These are phyloP conservation scores for Darksidea phi DNA, from an alignment of 495 filamentous ascomycete genomes.

Conservation along the genomic window DNA sequence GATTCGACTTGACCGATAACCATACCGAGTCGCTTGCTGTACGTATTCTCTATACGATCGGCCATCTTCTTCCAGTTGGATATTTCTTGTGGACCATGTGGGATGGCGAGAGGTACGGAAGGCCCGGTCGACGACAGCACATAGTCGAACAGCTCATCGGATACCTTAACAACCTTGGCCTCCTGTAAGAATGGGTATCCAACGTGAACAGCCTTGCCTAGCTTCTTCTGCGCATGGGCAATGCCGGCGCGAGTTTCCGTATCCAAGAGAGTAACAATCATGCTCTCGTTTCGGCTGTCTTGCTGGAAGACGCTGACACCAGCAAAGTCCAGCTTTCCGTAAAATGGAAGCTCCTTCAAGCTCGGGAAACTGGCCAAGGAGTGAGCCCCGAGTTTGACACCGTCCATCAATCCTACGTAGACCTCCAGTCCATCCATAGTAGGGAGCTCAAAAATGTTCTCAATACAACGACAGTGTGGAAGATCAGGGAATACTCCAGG, in stretches of 20 bases:
- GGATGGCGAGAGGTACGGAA: slow-evolving; percentile 57
- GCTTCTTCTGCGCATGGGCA: slow-evolving; percentile 69
- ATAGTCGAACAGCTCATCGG: slow-evolving; percentile 93
- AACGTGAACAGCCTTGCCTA: slow-evolving; percentile 84
- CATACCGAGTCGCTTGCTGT: slow-evolving; percentile 87
- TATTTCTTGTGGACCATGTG: slow-evolving; percentile 77
- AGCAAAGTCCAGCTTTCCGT: slow-evolving; percentile 78
- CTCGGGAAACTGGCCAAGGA: slow-evolving; percentile 92
- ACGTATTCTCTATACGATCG: slow-evolving; percentile 73
- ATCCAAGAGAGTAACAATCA: slow-evolving; percentile 81
- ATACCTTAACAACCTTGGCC: slow-evolving; percentile 81
- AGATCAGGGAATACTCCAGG: slow-evolving; percentile 91
- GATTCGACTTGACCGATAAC: slow-evolving; percentile 84
- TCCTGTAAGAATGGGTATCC: slow-evolving; percentile 97
- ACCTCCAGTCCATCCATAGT: slow-evolving; percentile 87
- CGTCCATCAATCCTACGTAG: slow-evolving; percentile 81
- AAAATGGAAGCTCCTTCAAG: slow-evolving; percentile 77
- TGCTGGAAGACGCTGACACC: slow-evolving; percentile 96
- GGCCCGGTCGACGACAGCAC: slow-evolving; percentile 60
- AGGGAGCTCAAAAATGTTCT: slow-evolving; percentile 93
- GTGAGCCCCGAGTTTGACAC: slow-evolving; percentile 73
- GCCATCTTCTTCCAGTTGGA: slow-evolving; percentile 81
- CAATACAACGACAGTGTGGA: slow-evolving; percentile 79
- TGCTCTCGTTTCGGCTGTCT: slow-evolving; percentile 94
- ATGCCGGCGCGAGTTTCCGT: slow-evolving; percentile 67